phyloP scores from a whole-genome alignment of 2,329 filamentous ascomycete genomes.

The Fusarium dimerum region DNA sequence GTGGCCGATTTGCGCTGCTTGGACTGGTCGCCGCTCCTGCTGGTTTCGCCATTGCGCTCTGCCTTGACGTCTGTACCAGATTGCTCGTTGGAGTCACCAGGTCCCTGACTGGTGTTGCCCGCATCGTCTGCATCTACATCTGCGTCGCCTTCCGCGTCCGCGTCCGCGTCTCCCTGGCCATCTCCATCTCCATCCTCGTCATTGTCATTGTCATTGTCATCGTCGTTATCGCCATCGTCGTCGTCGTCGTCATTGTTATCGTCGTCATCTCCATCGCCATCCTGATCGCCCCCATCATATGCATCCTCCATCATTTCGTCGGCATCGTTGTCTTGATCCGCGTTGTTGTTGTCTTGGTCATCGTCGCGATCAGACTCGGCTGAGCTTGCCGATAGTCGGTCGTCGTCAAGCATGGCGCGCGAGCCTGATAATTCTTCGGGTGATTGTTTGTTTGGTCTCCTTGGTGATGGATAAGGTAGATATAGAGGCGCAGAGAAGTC shows the following conservation, averaged over 20 bases:
- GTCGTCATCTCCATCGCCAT: slow-evolving; percentile 14
- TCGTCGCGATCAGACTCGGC: not conserved
- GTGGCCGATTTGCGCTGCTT: slow-evolving; percentile 31
- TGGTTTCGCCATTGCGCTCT: slow-evolving; percentile 33
- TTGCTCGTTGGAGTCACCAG: slow-evolving; percentile 32
- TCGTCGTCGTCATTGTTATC: slow-evolving; percentile 43
- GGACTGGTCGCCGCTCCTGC: slow-evolving; percentile 31
- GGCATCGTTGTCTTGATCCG: slow-evolving; percentile 39
- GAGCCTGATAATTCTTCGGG: not conserved
- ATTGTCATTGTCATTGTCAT: slow-evolving; percentile 37
- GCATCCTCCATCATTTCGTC: slow-evolving; percentile 59
- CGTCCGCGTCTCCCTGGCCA: slow-evolving; percentile 39
- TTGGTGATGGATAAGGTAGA: not conserved
- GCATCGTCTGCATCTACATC: slow-evolving; percentile 43
- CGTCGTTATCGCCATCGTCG: slow-evolving; percentile 36
- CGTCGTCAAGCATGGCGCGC: not conserved
- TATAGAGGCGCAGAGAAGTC: too few species aligned
- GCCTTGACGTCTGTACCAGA: slow-evolving; percentile 40
- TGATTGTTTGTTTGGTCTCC: not conserved
- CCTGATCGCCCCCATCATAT: slow-evolving; percentile 39
- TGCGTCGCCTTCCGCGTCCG: slow-evolving; percentile 37
- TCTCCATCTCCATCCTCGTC: slow-evolving; percentile 40
- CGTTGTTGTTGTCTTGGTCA: slow-evolving; percentile 28
- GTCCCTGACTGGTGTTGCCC: slow-evolving; percentile 30
- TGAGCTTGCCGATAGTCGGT: not conserved